Percentiles rank a stretch among this genome's conserved stretches.
These are phyloP conservation scores for Penicillium silybi DNA, from an alignment of 495 filamentous ascomycete species.

Conservation along the genomic window DNA sequence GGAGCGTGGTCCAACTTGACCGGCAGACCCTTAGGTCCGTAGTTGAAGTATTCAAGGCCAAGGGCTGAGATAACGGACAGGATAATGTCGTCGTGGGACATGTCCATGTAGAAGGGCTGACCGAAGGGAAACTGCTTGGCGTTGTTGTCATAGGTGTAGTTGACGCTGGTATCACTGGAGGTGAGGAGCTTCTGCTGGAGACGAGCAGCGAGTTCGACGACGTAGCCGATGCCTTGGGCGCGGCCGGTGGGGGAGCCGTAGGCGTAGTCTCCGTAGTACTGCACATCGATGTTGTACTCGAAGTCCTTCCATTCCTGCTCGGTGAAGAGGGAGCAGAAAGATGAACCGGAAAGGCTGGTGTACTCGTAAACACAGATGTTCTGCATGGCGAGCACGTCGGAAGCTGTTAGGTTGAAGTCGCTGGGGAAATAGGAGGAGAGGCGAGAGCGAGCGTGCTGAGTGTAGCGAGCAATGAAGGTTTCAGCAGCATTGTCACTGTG, in stretches of 20 bases:
- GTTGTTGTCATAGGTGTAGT: constrained; percentile 50
- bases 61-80: constrained; percentile 47
- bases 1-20: constrained; percentile 43
- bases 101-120: constrained; percentile 48
- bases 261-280: constrained; percentile 54
- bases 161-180: constrained; percentile 52
- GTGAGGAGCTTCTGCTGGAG: constrained; percentile 50
- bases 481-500: constrained; percentile 20
- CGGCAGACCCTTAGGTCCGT: constrained; percentile 36
- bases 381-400: constrained; percentile 54
- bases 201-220: constrained; percentile 58
- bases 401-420: constrained; percentile 47
- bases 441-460: constrained; percentile 19
- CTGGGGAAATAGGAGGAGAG: constrained; percentile 23
- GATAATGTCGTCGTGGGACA: constrained; percentile 41
- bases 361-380: constrained; percentile 33
- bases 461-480: constrained; percentile 25
- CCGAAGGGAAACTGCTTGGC: constrained; percentile 43
- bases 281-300: constrained; percentile 54
- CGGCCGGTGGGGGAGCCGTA: constrained; percentile 60
- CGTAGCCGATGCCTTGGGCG: constrained; percentile 61
- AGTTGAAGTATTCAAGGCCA: constrained; percentile 30
- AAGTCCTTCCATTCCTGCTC: constrained; percentile 54
- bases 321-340: constrained; percentile 54
- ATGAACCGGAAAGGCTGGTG: constrained; percentile 23